Conservation (phyloP, 2,329 filamentous ascomycete species). For the Neonectria neomacrospora region DNA sequence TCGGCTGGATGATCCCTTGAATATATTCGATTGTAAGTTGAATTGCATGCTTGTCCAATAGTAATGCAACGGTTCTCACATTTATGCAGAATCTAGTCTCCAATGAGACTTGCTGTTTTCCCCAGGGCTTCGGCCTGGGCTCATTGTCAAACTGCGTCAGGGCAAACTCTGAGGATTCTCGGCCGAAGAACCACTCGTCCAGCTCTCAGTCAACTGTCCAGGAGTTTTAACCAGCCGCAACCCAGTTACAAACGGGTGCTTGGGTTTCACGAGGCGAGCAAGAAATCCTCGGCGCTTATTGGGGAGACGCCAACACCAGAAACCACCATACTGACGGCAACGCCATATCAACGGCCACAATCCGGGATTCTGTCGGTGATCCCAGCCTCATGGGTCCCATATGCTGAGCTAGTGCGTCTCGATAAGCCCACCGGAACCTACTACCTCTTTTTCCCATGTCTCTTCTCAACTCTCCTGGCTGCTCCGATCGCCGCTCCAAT, state of each 20-base stretch:
- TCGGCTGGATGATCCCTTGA: background rate
- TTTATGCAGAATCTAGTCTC: conserved; percentile 21
- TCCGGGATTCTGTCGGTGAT: conserved; percentile 77
- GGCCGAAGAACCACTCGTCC: conserved; percentile 23
- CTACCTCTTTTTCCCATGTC: conserved; percentile 86
- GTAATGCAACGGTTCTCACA: background rate
- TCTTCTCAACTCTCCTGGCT: conserved; percentile 85
- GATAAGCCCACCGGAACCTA: conserved; percentile 85
- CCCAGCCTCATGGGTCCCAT: conserved; percentile 78
- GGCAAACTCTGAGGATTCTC: conserved; percentile 22
- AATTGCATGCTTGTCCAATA: conserved; percentile 16
- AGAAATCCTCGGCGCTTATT: conserved; percentile 30
- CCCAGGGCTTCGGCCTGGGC: conserved; percentile 40
- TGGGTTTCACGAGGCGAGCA: conserved; percentile 41
- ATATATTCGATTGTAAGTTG: conserved; percentile 13
- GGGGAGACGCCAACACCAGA: conserved; percentile 20
- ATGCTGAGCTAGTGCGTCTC: conserved; percentile 82
- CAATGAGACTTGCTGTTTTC: conserved; percentile 40
- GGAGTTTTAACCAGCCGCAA: conserved; percentile 23
- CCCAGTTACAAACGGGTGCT: conserved; percentile 30
- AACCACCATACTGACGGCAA: conserved; percentile 5
- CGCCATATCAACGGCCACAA: conserved; percentile 74
- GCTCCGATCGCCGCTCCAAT: conserved; percentile 74
- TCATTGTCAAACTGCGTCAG: conserved; percentile 34
- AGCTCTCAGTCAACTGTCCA: conserved; percentile 19